Conservation (phyloP, 768 basidiomycete species). For the Auriscalpium orientale region DNA sequence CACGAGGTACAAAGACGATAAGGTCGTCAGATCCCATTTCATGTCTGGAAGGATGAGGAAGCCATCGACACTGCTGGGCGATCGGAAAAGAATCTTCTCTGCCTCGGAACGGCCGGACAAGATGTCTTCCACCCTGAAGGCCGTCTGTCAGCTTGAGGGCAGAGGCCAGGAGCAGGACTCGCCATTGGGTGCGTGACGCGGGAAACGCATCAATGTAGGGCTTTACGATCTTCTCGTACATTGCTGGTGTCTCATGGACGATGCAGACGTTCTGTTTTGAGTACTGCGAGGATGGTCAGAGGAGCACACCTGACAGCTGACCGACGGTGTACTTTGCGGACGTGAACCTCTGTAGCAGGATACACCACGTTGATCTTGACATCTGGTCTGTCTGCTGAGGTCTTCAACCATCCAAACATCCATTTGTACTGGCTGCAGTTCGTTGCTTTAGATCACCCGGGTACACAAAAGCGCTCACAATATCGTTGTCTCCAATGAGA, state of each 20-base stretch:
- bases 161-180: background rate
- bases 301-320: background rate
- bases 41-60: slow-evolving; percentile 90
- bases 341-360: slow-evolving; percentile 86
- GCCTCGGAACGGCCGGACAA: slow-evolving; percentile 70
- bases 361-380: slow-evolving; percentile 79
- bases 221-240: slow-evolving; percentile 63
- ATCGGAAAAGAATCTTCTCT: slow-evolving; percentile 60
- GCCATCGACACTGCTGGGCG: slow-evolving; percentile 34
- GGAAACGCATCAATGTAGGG: slow-evolving; percentile 79
- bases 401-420: slow-evolving; percentile 63
- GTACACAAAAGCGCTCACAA: slow-evolving; percentile 34
- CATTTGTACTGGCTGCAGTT: slow-evolving; percentile 63
- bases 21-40: slow-evolving; percentile 85
- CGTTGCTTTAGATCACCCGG: background rate
- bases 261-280: slow-evolving; percentile 63
- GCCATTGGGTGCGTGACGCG: slow-evolving; percentile 77
- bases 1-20: slow-evolving; percentile 79
- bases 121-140: slow-evolving; percentile 79
- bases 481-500: slow-evolving; percentile 56
- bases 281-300: slow-evolving; percentile 41
- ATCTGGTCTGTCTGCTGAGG: slow-evolving; percentile 42
- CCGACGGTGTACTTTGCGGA: slow-evolving; percentile 54
- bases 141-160: background rate
- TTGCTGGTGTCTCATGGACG: slow-evolving; percentile 74